Base-by-base conservation (phyloP, 2,329 filamentous ascomycete species). In the Ophiostoma angusticollis region DNA sequence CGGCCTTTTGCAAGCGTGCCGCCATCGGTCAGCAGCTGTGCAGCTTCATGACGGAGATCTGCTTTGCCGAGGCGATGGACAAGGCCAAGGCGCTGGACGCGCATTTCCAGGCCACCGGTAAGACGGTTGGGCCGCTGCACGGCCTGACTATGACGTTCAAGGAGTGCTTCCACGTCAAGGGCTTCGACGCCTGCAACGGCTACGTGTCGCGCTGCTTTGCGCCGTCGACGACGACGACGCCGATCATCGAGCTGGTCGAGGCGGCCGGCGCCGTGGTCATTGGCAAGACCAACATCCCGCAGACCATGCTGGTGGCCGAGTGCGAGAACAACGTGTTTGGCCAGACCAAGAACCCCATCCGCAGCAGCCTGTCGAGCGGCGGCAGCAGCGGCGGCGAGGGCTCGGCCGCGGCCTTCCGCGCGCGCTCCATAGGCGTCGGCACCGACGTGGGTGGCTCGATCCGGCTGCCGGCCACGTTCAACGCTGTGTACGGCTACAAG, bases 351-450 rank as follows among this genome's bases (percentile, higher is more conserved):
- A 61, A 62, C 37, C 59, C 59, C 3, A 39, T 51, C 12, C 59
- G 59, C 45, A 52, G 49, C 24, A 46, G 52, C 29, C 50, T 56
- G 22, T 55, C 56, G 1, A 49, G 49, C 16, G 58, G 59, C 18
- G 59, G 60, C 5, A 57, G 52, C 23, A 59, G 58, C 1, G 60
- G 60, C 2, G 60, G 58, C 6, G 58, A 62, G 41, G 59, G 53
- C 9, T 57, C 57, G 0, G 40, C 62, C 4, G 43, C 57, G 9
- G 55, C 54, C 1, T 49, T 60, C 6, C 49, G 54, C 1, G 60
- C 56, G 4, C 61, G 58, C 5, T n/a, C 25, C 14, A 11, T 44
- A 77, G 75, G 74, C 61, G 66, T 14, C 55, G 67, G 11, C 51
- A 56, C 1, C 31, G 58, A 62, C 29, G 56, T 59, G 27, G 54